Conservation (phyloP, 352 stramenopile genomes). For the Pythium utonaiense region DNA sequence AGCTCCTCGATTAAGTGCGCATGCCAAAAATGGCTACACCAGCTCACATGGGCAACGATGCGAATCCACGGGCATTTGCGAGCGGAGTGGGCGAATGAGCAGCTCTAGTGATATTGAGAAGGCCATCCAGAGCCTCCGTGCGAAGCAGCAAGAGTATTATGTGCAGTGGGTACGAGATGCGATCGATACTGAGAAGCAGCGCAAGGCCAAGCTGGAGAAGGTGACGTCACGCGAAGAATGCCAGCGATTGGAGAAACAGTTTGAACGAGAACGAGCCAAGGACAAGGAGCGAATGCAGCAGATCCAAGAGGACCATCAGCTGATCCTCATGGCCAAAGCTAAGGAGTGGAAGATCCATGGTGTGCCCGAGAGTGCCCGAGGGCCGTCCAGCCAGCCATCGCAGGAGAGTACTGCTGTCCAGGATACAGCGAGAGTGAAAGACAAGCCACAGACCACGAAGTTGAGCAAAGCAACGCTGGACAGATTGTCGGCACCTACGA, state of each 20-base stretch:
- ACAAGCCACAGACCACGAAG: conserved; percentile 27
- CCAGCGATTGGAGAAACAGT: conserved; percentile 51
- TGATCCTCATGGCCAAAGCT: conserved; percentile 49
- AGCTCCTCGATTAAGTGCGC: not conserved
- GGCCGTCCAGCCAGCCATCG: not conserved
- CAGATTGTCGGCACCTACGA: conserved; percentile 27
- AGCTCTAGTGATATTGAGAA: conserved; percentile 15
- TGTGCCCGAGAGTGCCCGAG: conserved; percentile 13
- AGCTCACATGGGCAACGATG: too few relatives aligned
- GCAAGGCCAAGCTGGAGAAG: conserved; percentile 39
- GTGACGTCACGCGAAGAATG: conserved; percentile 36
- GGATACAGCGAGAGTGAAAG: conserved; percentile 13
- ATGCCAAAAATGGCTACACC: conserved; percentile 18
- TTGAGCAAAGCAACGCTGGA: conserved; percentile 39
- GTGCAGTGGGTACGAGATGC: conserved; percentile 51
- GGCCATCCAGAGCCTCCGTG: conserved; percentile 16
- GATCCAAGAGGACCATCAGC: conserved; percentile 56
- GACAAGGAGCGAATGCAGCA: conserved; percentile 52
- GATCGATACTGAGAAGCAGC: conserved; percentile 47
- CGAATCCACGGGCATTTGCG: too few relatives aligned
- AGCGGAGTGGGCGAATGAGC: not conserved
- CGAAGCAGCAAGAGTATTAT: conserved; percentile 44
- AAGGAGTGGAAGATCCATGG: conserved; percentile 47
- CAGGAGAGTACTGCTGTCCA: not conserved
- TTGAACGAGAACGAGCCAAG: conserved; percentile 36